Conservation (phyloP, 768 basidiomycete species). For the Trametes coccinea region DNA sequence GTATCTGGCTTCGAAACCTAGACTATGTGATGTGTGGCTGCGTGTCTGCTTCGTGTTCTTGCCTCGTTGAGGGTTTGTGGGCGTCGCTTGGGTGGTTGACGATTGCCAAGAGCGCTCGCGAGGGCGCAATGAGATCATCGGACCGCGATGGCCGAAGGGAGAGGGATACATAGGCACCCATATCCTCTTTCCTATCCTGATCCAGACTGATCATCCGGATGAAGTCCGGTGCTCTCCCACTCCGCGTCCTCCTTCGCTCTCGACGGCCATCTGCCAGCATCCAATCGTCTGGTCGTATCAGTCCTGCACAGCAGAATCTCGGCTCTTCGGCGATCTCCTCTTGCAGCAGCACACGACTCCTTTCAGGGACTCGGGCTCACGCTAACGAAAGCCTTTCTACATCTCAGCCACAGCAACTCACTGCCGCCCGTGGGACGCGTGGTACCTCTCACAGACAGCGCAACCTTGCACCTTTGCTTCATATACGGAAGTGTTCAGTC, state of each 20-base stretch:
- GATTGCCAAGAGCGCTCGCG: not conserved
- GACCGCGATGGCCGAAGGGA: not conserved
- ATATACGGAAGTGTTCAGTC: slow-evolving; percentile 7
- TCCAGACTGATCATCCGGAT: slow-evolving; percentile 8
- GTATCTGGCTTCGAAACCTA: too few relatives aligned
- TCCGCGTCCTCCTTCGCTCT: not conserved
- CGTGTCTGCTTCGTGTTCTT: not conserved
- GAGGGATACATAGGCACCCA: slow-evolving; percentile 12
- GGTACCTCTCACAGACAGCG: not conserved
- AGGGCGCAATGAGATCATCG: too few relatives aligned
- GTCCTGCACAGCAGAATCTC: not conserved
- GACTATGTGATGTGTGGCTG: not conserved
- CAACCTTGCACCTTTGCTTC: not conserved
- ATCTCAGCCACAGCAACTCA: not conserved
- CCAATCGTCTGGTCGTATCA: not conserved
- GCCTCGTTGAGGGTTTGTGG: too few relatives aligned
- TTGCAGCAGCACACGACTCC: not conserved
- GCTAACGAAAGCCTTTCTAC: not conserved
- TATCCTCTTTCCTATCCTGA: not conserved
- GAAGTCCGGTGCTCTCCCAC: not conserved
- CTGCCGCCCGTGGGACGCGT: too few relatives aligned
- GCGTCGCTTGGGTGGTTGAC: not conserved
- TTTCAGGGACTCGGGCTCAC: not conserved
- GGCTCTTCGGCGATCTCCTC: not conserved
- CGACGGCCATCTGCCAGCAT: not conserved